Evolutionary conservation across 2,329 filamentous ascomycete genomes (phyloP).

Genomic region (Dichotomopilus funicola): DNA sequence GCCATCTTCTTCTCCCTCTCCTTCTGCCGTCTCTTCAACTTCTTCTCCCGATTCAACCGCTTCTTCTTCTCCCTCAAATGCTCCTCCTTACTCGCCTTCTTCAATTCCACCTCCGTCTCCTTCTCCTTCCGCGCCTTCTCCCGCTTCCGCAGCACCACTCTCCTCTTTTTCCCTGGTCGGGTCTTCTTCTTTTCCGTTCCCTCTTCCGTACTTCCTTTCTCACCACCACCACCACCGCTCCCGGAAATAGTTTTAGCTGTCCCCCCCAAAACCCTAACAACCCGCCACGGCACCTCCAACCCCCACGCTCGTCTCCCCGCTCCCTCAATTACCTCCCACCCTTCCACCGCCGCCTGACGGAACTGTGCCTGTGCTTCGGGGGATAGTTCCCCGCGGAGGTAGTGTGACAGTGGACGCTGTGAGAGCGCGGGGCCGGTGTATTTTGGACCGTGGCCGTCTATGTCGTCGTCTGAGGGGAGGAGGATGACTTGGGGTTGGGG

Average conservation of each 20-base stretch:
- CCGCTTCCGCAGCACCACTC: constrained; percentile 45
- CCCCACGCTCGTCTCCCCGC: constrained; percentile 48
- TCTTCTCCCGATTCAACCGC: constrained; percentile 53
- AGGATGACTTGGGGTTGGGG: constrained; percentile 39
- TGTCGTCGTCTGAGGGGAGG: constrained; percentile 32
- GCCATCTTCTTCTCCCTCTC: constrained; percentile 47
- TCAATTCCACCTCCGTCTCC: constrained; percentile 34
- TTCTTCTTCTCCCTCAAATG: constrained; percentile 56
- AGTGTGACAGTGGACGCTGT: constrained; percentile 42
- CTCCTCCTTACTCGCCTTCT: constrained; percentile 46
- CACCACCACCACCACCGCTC: neutral
- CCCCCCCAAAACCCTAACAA: constrained; percentile 35
- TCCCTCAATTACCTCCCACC: constrained; percentile 43
- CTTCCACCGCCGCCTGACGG: constrained; percentile 42
- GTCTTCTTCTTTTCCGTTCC: constrained; percentile 26
- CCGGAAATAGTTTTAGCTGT: neutral
- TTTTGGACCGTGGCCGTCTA: constrained; percentile 21
- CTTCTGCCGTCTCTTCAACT: constrained; percentile 52
- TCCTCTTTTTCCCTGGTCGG: constrained; percentile 52
- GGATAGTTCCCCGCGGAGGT: constrained; percentile 38
- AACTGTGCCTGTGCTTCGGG: constrained; percentile 35
- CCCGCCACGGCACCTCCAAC: constrained; percentile 54
- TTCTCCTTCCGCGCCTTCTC: constrained; percentile 33
- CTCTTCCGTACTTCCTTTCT: neutral
- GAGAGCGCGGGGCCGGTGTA: constrained; percentile 35